Evolutionary conservation across 2,329 filamentous ascomycete species (phyloP), one percentile per base, ranked within the genome.

Genomic region (Ophiostoma ulmi): DNA sequence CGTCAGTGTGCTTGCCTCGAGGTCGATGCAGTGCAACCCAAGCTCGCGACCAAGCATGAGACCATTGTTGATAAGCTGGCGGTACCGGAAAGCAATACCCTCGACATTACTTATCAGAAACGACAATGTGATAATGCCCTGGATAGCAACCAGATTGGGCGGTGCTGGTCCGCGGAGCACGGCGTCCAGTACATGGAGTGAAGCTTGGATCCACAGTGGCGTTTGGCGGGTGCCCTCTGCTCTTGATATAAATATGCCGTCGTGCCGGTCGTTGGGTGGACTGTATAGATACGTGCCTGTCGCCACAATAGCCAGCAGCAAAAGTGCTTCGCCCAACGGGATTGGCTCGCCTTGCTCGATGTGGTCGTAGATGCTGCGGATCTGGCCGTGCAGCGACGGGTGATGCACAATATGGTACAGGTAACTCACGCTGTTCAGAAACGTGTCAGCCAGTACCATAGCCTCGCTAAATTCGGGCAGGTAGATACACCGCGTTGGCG

Each of bases 341-440:
- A 67, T 26, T 13, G 22, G 22, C 1, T 5, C 36, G 4, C 11
- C 48, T 20, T 55, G 36, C 26, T 71, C 67, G 17, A 64, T 36
- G 5, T 55, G 5, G 52, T 68, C 68, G 55, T 72, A 72, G 17
- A 72, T 20, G 14, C 38, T 13, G 10, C 48, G 38, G 17, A 72
- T 44, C 1, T 26, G 26, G 17, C 11, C 22, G 1, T 55, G 70
- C 39, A 70, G 41, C 6, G 68, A 41, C 14, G 70, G 70, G 52
- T 70, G 65, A 55, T 70, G 65, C 14, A 72, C 70, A 58, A 72
- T 72, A 58, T 72, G 70, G 39, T 72, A 44, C 64, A 70, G 31
- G 31, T 67, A 66, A 63, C 65, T 68, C n/a, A 72, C 68, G 22
- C 22, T 55, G 8, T 35, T 11, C 6, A 72, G 26, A 11, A 68